A percentile compares a stretch with the other conserved stretches of the same genome.
These are phyloP conservation scores for Fusarium sp. DNA, from an alignment of 2,329 filamentous ascomycete species.

Conservation along the genomic window DNA sequence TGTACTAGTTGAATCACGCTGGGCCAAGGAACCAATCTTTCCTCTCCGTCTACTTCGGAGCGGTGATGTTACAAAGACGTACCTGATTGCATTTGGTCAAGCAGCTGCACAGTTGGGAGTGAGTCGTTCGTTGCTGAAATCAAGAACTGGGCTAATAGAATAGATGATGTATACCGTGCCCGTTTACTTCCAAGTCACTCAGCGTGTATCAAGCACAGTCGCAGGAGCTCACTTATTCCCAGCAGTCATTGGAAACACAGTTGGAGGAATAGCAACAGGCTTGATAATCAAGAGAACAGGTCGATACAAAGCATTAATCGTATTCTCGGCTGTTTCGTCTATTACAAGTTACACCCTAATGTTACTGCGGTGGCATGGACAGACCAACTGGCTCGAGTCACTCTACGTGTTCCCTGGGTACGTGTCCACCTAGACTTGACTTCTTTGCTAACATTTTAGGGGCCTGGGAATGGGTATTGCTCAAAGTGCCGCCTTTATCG, in stretches of 20 bases:
- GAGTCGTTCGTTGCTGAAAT: rapidly evolving
- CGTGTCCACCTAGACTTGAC: rapidly evolving
- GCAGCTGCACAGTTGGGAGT: slow-evolving; percentile 59
- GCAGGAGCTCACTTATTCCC: slow-evolving; percentile 74
- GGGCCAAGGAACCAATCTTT: slow-evolving; percentile 68
- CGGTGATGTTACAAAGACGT: slow-evolving; percentile 65
- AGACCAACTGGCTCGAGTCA: slow-evolving; percentile 67
- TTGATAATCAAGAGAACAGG: slow-evolving; percentile 69
- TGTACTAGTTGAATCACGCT: slow-evolving; percentile 57
- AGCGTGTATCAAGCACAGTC: slow-evolving; percentile 66
- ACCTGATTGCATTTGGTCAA: slow-evolving; percentile 68
- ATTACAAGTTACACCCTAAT: slow-evolving; percentile 65
- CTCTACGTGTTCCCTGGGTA: slow-evolving; percentile 67
- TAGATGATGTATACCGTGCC: slow-evolving; percentile 72
- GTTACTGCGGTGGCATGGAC: slow-evolving; percentile 69
- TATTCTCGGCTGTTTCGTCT: slow-evolving; percentile 63
- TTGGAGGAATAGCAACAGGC: slow-evolving; percentile 72
- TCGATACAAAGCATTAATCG: slow-evolving; percentile 67
- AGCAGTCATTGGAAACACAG: slow-evolving; percentile 74
- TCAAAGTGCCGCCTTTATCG: slow-evolving; percentile 57
- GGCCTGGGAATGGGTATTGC: slow-evolving; percentile 56
- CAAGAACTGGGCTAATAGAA: background rate
- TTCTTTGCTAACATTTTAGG: background rate
- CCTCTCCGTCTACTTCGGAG: slow-evolving; percentile 66
- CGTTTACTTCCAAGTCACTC: slow-evolving; percentile 76